Percentiles rank a stretch among this genome's conserved stretches.
Evolutionary conservation across 2,329 filamentous ascomycete genomes (phyloP).

Genomic region (Paecilomyces sp.): DNA sequence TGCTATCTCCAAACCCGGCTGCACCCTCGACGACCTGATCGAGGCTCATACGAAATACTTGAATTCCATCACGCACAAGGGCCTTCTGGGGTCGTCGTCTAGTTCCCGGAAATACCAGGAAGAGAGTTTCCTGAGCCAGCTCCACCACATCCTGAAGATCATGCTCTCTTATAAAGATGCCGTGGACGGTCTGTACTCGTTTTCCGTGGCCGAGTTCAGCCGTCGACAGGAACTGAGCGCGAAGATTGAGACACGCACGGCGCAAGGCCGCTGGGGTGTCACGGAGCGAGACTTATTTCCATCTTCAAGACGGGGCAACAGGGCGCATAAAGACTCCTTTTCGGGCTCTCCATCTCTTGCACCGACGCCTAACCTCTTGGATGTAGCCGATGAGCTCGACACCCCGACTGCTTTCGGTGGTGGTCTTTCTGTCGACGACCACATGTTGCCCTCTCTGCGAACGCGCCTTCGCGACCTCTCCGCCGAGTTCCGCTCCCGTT

Average conservation of each 20-base stretch:
- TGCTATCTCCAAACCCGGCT: constrained; percentile 74
- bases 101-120: constrained; percentile 51
- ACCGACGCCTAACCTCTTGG: constrained; percentile 18
- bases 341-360: constrained; percentile 15
- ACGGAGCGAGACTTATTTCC: constrained; percentile 46
- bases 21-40: constrained; percentile 92
- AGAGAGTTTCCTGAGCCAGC: constrained; percentile 78
- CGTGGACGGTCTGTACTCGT: constrained; percentile 89
- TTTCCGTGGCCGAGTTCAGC: constrained; percentile 90
- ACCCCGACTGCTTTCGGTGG: constrained; percentile 35
- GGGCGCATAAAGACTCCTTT: constrained; percentile 17
- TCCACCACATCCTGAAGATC: constrained; percentile 83
- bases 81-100: constrained; percentile 60
- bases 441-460: constrained; percentile 68
- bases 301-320: constrained; percentile 21
- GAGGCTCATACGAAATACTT: constrained; percentile 85
- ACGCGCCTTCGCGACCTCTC: constrained; percentile 66
- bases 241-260: constrained; percentile 59
- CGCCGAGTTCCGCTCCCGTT: constrained; percentile 65
- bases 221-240: constrained; percentile 78
- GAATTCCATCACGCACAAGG: constrained; percentile 91
- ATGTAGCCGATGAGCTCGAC: constrained; percentile 18
- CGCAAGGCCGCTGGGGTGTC: constrained; percentile 58
- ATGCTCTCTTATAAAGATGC: constrained; percentile 93
- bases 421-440: constrained; percentile 40